A percentile compares a stretch with the other conserved stretches of the same genome.
Conservation (phyloP, 2,329 filamentous ascomycete genomes). For the Exophiala calicioides region DNA sequence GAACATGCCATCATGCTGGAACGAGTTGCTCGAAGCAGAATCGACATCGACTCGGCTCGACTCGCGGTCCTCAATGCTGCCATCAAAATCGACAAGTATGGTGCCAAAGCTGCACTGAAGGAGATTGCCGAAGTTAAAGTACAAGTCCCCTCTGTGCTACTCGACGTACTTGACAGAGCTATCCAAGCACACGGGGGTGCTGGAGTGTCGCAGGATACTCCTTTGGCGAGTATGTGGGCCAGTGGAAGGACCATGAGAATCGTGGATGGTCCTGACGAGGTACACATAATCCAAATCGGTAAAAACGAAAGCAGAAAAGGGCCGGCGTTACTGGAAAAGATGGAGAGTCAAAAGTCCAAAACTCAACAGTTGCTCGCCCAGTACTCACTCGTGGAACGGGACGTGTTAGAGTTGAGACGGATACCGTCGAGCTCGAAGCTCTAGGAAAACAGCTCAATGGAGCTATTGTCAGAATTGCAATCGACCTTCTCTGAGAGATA, state of each 20-base stretch:
- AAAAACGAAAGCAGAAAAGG: constrained; percentile 56
- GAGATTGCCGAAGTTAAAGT: constrained; percentile 97
- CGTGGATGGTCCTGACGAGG: constrained; percentile 95
- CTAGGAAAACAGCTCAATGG: too few relatives aligned
- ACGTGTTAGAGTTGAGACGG: constrained; percentile 26
- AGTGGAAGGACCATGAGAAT: constrained; percentile 85
- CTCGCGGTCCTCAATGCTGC: constrained; percentile 92
- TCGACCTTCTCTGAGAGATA: too few relatives aligned
- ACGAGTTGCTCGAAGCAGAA: constrained; percentile 86
- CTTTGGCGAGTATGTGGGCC: constrained; percentile 69
- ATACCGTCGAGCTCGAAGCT: constrained; percentile 24
- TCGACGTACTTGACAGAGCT: constrained; percentile 89
- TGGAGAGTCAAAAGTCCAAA: constrained; percentile 30
- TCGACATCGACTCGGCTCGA: constrained; percentile 91
- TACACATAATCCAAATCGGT: constrained; percentile 68
- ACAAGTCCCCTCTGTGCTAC: constrained; percentile 76
- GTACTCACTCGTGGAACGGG: constrained; percentile 27
- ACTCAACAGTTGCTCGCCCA: constrained; percentile 25
- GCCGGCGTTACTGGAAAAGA: constrained; percentile 30
- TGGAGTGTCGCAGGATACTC: constrained; percentile 92
- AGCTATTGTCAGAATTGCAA: too few relatives aligned
- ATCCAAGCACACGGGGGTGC: constrained; percentile 90
- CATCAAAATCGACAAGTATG: constrained; percentile 85
- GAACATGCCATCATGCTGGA: constrained; percentile 94
- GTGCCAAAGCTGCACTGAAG: constrained; percentile 84